Conservation (phyloP, 306 rosid species). For the Lupinus albus region DNA sequence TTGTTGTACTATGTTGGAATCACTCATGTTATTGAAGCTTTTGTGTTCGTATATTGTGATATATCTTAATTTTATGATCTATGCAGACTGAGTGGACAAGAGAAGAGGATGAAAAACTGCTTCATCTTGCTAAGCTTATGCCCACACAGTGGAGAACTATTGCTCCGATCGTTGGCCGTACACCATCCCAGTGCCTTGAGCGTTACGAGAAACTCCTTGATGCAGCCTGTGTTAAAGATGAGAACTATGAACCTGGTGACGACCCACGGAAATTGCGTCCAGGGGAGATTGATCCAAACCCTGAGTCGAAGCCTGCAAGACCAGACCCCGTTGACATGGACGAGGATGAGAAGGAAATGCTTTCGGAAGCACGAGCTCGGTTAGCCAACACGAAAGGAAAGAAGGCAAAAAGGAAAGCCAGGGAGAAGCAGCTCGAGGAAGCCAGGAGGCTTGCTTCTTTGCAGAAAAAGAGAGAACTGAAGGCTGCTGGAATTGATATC, state of each 20-base stretch:
- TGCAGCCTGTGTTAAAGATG: slow-evolving; percentile 92
- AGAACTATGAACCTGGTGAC: slow-evolving; percentile 88
- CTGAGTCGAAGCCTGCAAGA: slow-evolving; percentile 92
- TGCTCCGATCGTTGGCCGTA: slow-evolving; percentile 93
- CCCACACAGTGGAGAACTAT: slow-evolving; percentile 96
- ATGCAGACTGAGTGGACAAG: slow-evolving; percentile 90
- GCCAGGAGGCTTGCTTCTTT: slow-evolving; percentile 97
- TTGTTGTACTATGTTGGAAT: background rate
- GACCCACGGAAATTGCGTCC: slow-evolving; percentile 92
- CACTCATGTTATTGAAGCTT: background rate
- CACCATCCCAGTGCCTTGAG: slow-evolving; percentile 91
- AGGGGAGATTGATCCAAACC: slow-evolving; percentile 90
- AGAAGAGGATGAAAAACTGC: slow-evolving; percentile 92
- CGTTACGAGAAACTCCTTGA: slow-evolving; percentile 90
- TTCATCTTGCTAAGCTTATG: slow-evolving; percentile 95
- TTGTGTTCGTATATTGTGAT: slow-evolving; percentile 6
- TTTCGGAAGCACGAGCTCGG: slow-evolving; percentile 95
- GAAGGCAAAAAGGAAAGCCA: slow-evolving; percentile 92
- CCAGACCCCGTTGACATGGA: slow-evolving; percentile 99
- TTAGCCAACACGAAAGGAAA: slow-evolving; percentile 91
- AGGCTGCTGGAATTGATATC: slow-evolving; percentile 91
- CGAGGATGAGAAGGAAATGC: slow-evolving; percentile 99
- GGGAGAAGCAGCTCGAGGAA: slow-evolving; percentile 97
- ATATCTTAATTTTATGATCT: slow-evolving; percentile 13
- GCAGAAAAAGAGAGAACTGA: slow-evolving; percentile 90